Base-by-base conservation (phyloP, 768 basidiomycete species). In the Trametes meyenii region DNA sequence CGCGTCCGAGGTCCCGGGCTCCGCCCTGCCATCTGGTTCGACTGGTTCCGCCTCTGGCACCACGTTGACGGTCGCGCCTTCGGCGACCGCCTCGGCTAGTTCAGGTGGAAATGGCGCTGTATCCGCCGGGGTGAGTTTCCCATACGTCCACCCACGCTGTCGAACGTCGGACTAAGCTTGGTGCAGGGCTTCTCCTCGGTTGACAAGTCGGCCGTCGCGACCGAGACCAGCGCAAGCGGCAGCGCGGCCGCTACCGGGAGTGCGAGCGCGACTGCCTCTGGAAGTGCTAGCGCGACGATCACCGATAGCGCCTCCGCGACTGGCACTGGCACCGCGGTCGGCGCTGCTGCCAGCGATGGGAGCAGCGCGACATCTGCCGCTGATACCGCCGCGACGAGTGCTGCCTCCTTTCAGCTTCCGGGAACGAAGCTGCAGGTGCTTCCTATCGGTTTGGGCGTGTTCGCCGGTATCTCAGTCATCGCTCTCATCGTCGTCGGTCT, bases 381-480 rank as follows among this genome's bases (percentile, higher is more conserved):
- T 12, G 72, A 72, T 46, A 60, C 71, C 19, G 60, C 74, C 5
- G 65, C 74, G 33, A 66, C 77, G 24, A 63, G 62, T 24, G 66
- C 68, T 10, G 73, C 76, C 2, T 72, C 80, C 4, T 90, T 91
- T 72, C 67, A 75, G 33, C 75, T 92, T 39, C 92, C 92, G 12
- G 92, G 92, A 21, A 89, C 85, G 75, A 79, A 81, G 58, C 67
- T 94, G 17, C 82, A 84, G 43, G 92, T 94, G 4, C 79, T 93
- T 36, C 92, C 92, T 0, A 86, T 94, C 64, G 92, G 92, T 65
- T 80, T 94, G 44, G 90, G 88, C 53, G 82, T 95, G 11, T 94
- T 90, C 70, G 90, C 88, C 48, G 92, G 92, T 64, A 88, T 96
- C 61, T 91, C 91, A 33, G 88, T 88, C 8, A 88, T 95, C 67